A percentile compares a stretch with the other conserved stretches of the same genome.
These are phyloP conservation scores for Suhomyces bolitotheri DNA, from an alignment of 1,139 yeast species.

Conservation along the genomic window DNA sequence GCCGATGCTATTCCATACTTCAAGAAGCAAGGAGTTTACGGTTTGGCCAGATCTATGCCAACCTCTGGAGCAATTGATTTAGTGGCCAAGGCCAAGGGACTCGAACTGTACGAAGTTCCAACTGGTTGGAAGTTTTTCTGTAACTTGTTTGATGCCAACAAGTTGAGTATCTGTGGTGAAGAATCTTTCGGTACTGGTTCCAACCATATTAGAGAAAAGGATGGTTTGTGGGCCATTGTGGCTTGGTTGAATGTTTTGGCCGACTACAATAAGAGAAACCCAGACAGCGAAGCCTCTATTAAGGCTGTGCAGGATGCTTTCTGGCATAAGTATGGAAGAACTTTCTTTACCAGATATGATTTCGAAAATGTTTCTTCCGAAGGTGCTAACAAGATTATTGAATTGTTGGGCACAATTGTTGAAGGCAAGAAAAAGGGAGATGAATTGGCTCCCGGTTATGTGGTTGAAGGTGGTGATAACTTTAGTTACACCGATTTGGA, in stretches of 20 bases:
- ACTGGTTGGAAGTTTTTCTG: conserved; percentile 99
- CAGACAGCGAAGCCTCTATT: conserved; percentile 63
- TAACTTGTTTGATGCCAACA: conserved; percentile 88
- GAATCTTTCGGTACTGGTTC: conserved; percentile 98
- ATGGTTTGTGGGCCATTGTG: conserved; percentile 95
- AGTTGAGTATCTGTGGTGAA: conserved; percentile 95
- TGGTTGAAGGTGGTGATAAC: conserved; percentile 76
- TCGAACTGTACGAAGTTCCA: conserved; percentile 89
- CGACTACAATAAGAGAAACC: conserved; percentile 61
- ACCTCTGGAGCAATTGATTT: conserved; percentile 92
- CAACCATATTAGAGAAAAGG: conserved; percentile 95
- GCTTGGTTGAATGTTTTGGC: conserved; percentile 98
- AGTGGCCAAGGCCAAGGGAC: conserved; percentile 77
- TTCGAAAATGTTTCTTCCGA: conserved; percentile 79
- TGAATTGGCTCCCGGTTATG: conserved; percentile 46
- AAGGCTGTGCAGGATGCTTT: conserved; percentile 78
- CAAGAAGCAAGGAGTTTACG: conserved; percentile 79
- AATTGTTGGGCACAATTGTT: conserved; percentile 47
- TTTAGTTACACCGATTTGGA: conserved; percentile 93
- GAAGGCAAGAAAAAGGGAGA: conserved; percentile 42
- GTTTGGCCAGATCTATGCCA: conserved; percentile 98
- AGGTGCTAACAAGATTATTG: conserved; percentile 73
- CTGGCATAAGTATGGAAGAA: conserved; percentile 93
- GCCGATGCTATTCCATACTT: conserved; percentile 89
- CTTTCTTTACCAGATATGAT: conserved; percentile 96